Evolutionary conservation across 2,329 filamentous ascomycete species (phyloP), one percentile per base, ranked within the genome.

Genomic region (Fusarium duplospermum): DNA sequence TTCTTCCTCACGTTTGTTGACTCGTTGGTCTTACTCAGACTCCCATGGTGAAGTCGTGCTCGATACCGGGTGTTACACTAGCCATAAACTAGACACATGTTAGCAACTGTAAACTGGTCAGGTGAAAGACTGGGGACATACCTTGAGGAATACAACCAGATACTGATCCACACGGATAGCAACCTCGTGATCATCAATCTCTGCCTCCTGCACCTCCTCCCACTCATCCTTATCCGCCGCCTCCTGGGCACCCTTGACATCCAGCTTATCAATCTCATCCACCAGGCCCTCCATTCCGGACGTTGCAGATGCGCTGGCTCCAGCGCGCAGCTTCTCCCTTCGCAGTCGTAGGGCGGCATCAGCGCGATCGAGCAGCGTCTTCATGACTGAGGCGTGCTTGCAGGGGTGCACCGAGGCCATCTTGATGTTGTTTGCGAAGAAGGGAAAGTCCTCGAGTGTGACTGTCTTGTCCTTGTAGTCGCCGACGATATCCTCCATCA

Each of bases 381-480:
- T 99, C 96, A 99, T 99, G 77, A 99, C 96, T 31, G 93, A 93
- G 11, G 96, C 96, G 82, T 99, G 96, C 82, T 96, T 97, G 89
- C 96, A 99, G 4, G 96, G 96, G 81, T 99, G 96, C 16, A 99
- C 94, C 35, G 93, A 96, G 36, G 96, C 96, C 90, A 98, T 99
- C 87, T 98, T 98, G 81, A 98, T 91, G 77, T 92, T 92, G 80
- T 94, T 93, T 74, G 94, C 93, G 82, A 97, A 96, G 86, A 97
- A 98, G 56, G 94, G 95, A 81, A 99, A 99, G 83, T 98, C 95
- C 82, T 99, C 96, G 68, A 98, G 91, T 2, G 96, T 99, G 70
- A 99, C 96, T 0, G 96, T 99, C 88, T 99, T 99, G 86, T 98
- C 95, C 82, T 97, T 97, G 87, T 98, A 98, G 86, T 98, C 95